Conservation (phyloP, 352 stramenopile species). For the Phytophthora idaei region DNA sequence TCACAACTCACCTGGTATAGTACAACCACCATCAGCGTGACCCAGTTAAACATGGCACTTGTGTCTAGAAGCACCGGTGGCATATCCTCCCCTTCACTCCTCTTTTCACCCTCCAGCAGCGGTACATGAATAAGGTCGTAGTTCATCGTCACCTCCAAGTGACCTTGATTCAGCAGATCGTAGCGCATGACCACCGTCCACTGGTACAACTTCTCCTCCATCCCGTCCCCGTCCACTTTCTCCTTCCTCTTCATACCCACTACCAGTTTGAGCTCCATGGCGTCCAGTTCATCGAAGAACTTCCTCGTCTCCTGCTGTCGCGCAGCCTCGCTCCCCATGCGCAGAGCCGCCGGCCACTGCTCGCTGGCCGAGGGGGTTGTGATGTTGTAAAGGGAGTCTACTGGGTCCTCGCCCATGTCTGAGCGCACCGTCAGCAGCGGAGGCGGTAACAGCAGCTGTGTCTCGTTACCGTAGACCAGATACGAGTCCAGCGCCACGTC, state of each 20-base stretch:
- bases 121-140: conserved; percentile 46
- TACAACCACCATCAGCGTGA: conserved; percentile 45
- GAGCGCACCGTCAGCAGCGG: conserved; percentile 57
- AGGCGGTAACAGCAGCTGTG: conserved; percentile 38
- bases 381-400: conserved; percentile 50
- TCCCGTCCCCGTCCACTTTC: conserved; percentile 2
- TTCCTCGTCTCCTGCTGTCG: conserved; percentile 39
- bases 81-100: conserved; percentile 32
- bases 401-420: conserved; percentile 31
- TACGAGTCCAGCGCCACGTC: conserved; percentile 64
- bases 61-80: conserved; percentile 56
- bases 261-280: conserved; percentile 64
- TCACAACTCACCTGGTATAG: conserved; percentile 51
- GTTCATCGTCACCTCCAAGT: conserved; percentile 70
- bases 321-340: conserved; percentile 29
- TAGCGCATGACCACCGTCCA: conserved; percentile 74
- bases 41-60: conserved; percentile 49
- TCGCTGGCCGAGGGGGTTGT: conserved; percentile 39
- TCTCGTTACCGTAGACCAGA: conserved; percentile 40
- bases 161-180: conserved; percentile 70
- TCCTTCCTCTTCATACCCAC: conserved; percentile 54
- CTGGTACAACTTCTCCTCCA: conserved; percentile 42
- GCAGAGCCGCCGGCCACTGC: conserved; percentile 60
- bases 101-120: conserved; percentile 19
- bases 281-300: conserved; percentile 74